Evolutionary conservation across 163 green algal species (phyloP).

Genomic region (Chlorella variabilis): DNA sequence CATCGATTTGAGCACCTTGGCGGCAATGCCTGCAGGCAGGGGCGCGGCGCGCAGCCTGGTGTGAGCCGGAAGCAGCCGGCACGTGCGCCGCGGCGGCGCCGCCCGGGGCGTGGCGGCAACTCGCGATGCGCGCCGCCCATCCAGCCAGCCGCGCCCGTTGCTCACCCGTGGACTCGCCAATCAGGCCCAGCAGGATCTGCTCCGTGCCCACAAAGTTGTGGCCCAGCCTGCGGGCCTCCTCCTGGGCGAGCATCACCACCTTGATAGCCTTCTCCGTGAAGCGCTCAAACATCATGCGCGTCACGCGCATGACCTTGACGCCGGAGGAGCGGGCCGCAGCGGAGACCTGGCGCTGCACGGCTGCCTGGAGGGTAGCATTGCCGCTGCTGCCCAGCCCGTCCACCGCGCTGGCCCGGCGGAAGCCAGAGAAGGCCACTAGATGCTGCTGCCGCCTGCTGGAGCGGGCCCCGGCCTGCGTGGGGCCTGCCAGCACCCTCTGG

Average conservation of each 20-base stretch:
- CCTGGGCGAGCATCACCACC: conserved; percentile 76
- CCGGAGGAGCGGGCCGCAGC: neutral
- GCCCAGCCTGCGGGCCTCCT: conserved; percentile 94
- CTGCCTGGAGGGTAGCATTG: conserved; percentile 36
- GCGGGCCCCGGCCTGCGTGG: neutral
- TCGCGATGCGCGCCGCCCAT: neutral
- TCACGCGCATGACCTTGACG: conserved; percentile 43
- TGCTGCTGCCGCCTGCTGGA: conserved; percentile 16
- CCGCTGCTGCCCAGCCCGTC: conserved; percentile 32
- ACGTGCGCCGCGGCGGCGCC: neutral
- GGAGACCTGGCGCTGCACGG: neutral
- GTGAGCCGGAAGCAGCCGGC: neutral
- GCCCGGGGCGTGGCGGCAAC: neutral
- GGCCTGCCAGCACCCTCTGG: neutral
- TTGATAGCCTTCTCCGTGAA: conserved; percentile 99
- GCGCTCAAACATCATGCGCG: conserved; percentile 92
- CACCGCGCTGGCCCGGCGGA: conserved; percentile 44
- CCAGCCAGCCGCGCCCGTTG: neutral
- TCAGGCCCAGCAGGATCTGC: conserved; percentile 98
- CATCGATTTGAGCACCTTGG: conserved; percentile 99
- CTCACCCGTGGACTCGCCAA: conserved; percentile 92
- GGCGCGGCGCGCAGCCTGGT: neutral
- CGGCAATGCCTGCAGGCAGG: conserved; percentile 88
- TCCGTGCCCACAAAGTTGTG: conserved; percentile 99
- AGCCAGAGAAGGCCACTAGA: conserved; percentile 46